Evolutionary conservation across 192 early-diverging fungal genomes (phyloP), one percentile per base, ranked within the genome.

Genomic region (Coemansia sp.): DNA sequence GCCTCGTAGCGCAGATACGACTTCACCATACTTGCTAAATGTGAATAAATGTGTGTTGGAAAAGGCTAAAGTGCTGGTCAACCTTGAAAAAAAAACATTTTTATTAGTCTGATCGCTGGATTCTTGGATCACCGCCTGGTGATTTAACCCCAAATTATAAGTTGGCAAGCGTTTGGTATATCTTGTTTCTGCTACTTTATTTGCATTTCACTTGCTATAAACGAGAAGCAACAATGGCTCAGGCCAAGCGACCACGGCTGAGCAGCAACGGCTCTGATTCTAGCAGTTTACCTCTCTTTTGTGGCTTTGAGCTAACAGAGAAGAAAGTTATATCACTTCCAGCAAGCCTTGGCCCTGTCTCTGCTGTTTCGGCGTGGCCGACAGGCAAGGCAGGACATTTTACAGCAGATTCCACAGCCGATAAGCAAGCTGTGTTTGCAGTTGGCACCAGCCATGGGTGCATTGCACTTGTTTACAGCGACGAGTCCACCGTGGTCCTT

Each of bases 1-100:
- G 88, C 84, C 63, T 87, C 86, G 73, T 97, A 98, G 48, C 90
- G 87, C 71, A 93, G 69, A 67, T 94, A 94, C 14, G 92, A 51
- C 56, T 81, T 81, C 14, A 75, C 78, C 78, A 81, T 81, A 18
- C 3, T n/a, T 46, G 2, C 46, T 31, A 70, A 54, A 44, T 38
- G 31, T 52, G 60, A 42, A 54, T 42, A 60, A 5, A 60, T 11
- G 37, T 58, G 38, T 4, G 14, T 6, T 44, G 38, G 23, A 51
- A 51, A 6, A 17, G 23, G 23, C 12, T 26, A 42, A 49, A 21
- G 26, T 36, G 11, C 49, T 63, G 56, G 52, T 67, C 54, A 49
- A 38, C 20, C 36, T 37, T 50, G 15, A 36, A 18, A 28, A 53
- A 44, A 52, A 67, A 52, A 17, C 5, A 17, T 23, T 51, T 51